Base-by-base conservation (phyloP, 441 rosid species). In the Melastoma candidum region DNA sequence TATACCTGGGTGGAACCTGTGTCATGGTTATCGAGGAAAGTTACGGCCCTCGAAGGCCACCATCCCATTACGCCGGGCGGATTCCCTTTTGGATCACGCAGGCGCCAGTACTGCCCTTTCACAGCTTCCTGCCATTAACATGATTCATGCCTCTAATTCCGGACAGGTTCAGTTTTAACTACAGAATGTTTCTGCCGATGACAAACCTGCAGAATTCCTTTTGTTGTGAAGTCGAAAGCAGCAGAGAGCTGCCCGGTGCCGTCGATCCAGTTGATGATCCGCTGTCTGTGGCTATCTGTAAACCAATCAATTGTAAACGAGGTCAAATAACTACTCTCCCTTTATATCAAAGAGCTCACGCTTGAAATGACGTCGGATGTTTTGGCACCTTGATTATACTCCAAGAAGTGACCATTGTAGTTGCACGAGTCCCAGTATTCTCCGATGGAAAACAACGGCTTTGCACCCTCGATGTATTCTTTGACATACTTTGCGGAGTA, bases 1-100 rank as follows among this genome's bases (percentile, higher is more conserved):
- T 36, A 13, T 32, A 85, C 95, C 94, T 88, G 95, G 46, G 97
- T 85, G 64, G 98, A 92, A 63, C 97, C 95, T 53, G 96, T 92
- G 60, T 85, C 94, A 60, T 92, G 98, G 68, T 88, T 92, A 63
- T 92, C 98, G 24, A 92, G 74, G 67, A 88, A 85, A 1, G 98
- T 84, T 59, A 84, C 92, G 24, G 95, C 78, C 76, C 97, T 85
- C 24, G 94, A 92, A 59, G 95, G 90, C 98, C 98, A 92, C 97
- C 85, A 82, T 64, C 95, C 95, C 77, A 92, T 73, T 58, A 88
- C 86, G 51, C 98, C 97, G 0, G 97, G 95, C 41, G 95, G 95
- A 75, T 88, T 92, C 63, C 92, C 95, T 63, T 79, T 81, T 1
- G 84, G 52, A 59, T 92, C 97, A 58, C 85, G 68, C 56, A 92